Evolutionary conservation across 2,329 filamentous ascomycete genomes (phyloP).

Genomic region (Zasmidium citrigriseum): DNA sequence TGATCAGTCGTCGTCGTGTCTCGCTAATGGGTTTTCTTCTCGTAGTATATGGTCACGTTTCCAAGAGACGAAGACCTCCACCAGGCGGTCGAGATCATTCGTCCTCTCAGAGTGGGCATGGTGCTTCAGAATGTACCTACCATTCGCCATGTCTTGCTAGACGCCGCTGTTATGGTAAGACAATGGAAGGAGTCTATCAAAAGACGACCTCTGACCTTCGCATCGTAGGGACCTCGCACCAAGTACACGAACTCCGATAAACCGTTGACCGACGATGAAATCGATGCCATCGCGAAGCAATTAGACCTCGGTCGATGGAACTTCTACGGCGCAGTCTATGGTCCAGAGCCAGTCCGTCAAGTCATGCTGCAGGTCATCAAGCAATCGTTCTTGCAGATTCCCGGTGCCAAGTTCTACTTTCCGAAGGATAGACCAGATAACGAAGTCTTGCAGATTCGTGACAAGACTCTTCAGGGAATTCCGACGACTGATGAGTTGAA

Average conservation of each 20-base stretch:
- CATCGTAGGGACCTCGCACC: neutral
- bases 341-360: slow-evolving; percentile 33
- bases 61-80: slow-evolving; percentile 52
- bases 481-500: slow-evolving; percentile 40
- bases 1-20: slow-evolving; percentile 27
- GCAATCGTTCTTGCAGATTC: slow-evolving; percentile 43
- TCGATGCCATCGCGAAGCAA: slow-evolving; percentile 44
- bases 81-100: slow-evolving; percentile 51
- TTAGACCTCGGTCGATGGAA: slow-evolving; percentile 52
- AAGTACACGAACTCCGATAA: slow-evolving; percentile 18
- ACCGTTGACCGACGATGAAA: slow-evolving; percentile 41
- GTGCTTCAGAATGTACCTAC: slow-evolving; percentile 53
- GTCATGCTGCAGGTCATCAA: slow-evolving; percentile 44
- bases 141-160: slow-evolving; percentile 48
- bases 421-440: slow-evolving; percentile 43
- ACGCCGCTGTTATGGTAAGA: slow-evolving; percentile 44
- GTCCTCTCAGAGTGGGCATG: slow-evolving; percentile 44
- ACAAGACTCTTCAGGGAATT: slow-evolving; percentile 32
- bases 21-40: neutral
- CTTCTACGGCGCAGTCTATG: slow-evolving; percentile 52
- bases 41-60: slow-evolving; percentile 48
- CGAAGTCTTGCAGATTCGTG: slow-evolving; percentile 31
- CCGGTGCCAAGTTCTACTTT: slow-evolving; percentile 46
- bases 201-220: slow-evolving; percentile 18
- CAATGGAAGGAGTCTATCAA: too few species aligned